Conservation (phyloP, 2,329 filamentous ascomycete genomes). For the Macroventuria anomochaeta region DNA sequence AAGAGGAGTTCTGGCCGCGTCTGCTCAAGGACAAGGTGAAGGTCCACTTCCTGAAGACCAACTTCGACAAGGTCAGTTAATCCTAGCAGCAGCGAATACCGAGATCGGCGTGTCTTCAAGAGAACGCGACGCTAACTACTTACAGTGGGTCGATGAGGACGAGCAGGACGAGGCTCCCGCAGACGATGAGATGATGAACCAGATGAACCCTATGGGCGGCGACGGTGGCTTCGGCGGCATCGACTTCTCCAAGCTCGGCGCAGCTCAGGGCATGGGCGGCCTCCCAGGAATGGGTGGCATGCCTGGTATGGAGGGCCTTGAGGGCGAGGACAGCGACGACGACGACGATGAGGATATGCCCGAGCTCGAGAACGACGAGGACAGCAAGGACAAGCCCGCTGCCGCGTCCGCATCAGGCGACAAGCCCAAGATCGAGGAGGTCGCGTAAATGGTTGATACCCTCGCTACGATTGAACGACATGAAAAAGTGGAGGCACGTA, state of each 20-base stretch:
- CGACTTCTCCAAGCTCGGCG: slow-evolving; percentile 86
- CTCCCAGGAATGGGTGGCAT: slow-evolving; percentile 36
- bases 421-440: slow-evolving; percentile 57
- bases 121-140: slow-evolving; percentile 28
- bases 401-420: slow-evolving; percentile 33
- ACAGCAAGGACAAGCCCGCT: slow-evolving; percentile 40
- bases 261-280: slow-evolving; percentile 49
- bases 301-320: slow-evolving; percentile 33
- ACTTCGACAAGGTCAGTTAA: slow-evolving; percentile 86
- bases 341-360: slow-evolving; percentile 80
- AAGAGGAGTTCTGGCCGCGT: slow-evolving; percentile 94
- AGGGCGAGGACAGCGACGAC: slow-evolving; percentile 56
- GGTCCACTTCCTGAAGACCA: slow-evolving; percentile 95
- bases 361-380: slow-evolving; percentile 60
- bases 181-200: slow-evolving; percentile 75
- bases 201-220: slow-evolving; percentile 60
- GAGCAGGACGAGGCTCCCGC: slow-evolving; percentile 92
- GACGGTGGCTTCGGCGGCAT: slow-evolving; percentile 83
- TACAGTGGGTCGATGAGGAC: slow-evolving; percentile 92
- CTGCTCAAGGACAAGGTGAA: slow-evolving; percentile 90
- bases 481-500: slow-evolving; percentile 7
- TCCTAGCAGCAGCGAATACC: background rate
- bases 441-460: slow-evolving; percentile 36
- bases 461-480: slow-evolving; percentile 21
- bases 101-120: background rate